Conservation (phyloP, 2,329 filamentous ascomycete genomes). For the Bipolaris cookei region DNA sequence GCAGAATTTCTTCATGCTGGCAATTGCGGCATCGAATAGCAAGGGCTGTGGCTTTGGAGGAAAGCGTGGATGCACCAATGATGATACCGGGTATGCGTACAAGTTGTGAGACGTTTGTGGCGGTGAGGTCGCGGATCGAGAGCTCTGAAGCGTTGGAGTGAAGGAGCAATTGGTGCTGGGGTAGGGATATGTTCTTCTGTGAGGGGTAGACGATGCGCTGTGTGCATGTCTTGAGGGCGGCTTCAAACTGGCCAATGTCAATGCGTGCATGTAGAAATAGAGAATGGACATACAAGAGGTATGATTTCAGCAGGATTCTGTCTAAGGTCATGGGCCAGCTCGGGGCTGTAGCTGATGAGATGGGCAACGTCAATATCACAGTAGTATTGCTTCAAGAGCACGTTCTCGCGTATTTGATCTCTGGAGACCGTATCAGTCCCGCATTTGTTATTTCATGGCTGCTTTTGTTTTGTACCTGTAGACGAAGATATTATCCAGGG, state of each 20-base stretch:
- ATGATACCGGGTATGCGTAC: slow-evolving; percentile 97
- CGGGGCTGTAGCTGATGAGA: slow-evolving; percentile 94
- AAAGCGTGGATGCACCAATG: slow-evolving; percentile 95
- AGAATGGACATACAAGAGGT: slow-evolving; percentile 70
- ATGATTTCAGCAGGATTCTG: slow-evolving; percentile 93
- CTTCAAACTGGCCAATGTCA: slow-evolving; percentile 73
- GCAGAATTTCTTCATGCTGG: slow-evolving; percentile 71
- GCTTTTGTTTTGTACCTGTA: slow-evolving; percentile 67
- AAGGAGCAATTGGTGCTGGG: slow-evolving; percentile 91
- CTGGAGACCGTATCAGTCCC: slow-evolving; percentile 59
- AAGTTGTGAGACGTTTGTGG: slow-evolving; percentile 89
- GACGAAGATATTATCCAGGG: slow-evolving; percentile 91
- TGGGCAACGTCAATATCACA: slow-evolving; percentile 97
- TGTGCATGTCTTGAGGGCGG: slow-evolving; percentile 86
- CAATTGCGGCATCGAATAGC: slow-evolving; percentile 90
- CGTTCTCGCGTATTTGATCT: slow-evolving; percentile 95
- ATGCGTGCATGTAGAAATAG: neutral
- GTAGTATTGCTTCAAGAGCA: slow-evolving; percentile 89
- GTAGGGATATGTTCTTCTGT: slow-evolving; percentile 70
- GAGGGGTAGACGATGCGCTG: slow-evolving; percentile 91
- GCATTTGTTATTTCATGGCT: neutral
- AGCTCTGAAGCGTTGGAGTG: slow-evolving; percentile 91
- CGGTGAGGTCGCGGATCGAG: slow-evolving; percentile 92
- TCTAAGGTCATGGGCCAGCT: slow-evolving; percentile 85
- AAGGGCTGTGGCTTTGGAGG: slow-evolving; percentile 89